Percentiles rank a stretch among this genome's conserved stretches.
Conservation (phyloP, 228 moss, liverwort and hornwort species). For the Sphagnum magellanicum region DNA sequence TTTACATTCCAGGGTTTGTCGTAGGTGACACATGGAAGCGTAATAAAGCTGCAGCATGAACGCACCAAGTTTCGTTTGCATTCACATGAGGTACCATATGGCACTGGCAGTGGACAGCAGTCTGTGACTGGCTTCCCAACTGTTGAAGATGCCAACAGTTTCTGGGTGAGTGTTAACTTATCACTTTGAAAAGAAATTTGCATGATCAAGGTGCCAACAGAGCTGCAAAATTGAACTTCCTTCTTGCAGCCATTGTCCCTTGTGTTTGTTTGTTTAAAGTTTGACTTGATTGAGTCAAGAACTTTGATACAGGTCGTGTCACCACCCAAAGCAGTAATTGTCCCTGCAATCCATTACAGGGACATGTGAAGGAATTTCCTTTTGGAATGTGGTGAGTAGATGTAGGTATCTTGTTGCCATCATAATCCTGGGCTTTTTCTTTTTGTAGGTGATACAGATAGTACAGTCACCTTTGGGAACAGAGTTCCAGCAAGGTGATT, state of each 20-base stretch:
- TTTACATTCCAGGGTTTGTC: too few relatives aligned
- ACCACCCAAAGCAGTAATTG: too few relatives aligned
- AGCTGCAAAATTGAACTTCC: too few relatives aligned
- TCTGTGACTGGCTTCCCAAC: slow-evolving; percentile 96
- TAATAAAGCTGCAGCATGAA: slow-evolving; percentile 92
- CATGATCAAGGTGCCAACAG: too few relatives aligned
- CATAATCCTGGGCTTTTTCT: not conserved
- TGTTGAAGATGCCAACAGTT: slow-evolving; percentile 91
- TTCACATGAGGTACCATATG: slow-evolving; percentile 97
- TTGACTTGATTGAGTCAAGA: too few relatives aligned
- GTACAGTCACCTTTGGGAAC: slow-evolving; percentile 34
- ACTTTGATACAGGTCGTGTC: too few relatives aligned
- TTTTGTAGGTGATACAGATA: slow-evolving; percentile 45
- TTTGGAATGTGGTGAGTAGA: too few relatives aligned
- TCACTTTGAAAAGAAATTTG: too few relatives aligned
- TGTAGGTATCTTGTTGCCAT: not conserved
- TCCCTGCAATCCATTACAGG: too few relatives aligned
- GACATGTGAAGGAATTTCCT: too few relatives aligned
- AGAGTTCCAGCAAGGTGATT: slow-evolving; percentile 63
- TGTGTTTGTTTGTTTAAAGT: too few relatives aligned
- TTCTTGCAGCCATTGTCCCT: too few relatives aligned
- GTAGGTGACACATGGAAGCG: slow-evolving; percentile 89
- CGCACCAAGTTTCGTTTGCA: slow-evolving; percentile 86
- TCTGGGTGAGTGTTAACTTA: slow-evolving; percentile 59
- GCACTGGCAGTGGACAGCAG: slow-evolving; percentile 96